A percentile compares a stretch with the other conserved stretches of the same genome.
phyloP scores from a whole-genome alignment of 2,329 filamentous ascomycete species.

The Aspergillus ustus region DNA sequence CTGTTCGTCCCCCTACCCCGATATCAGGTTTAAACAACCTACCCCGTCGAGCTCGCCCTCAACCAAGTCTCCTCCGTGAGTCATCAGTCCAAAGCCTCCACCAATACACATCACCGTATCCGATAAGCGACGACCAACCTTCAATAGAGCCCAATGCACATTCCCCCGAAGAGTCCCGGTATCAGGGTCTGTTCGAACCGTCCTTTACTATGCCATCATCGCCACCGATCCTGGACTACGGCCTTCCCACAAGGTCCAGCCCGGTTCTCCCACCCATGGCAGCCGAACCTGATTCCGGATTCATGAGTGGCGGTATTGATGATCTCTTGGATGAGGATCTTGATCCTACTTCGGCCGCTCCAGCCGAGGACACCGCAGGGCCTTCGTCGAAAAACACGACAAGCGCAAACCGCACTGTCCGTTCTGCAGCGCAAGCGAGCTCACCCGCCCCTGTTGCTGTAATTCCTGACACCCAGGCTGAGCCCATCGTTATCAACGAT shows the following conservation, averaged over 20 bases:
- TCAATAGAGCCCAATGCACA: constrained; percentile 52
- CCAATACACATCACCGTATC: constrained; percentile 49
- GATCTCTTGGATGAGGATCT: constrained; percentile 68
- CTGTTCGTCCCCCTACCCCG: constrained; percentile 53
- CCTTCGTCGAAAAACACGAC: constrained; percentile 23
- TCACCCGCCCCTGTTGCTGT: constrained; percentile 33
- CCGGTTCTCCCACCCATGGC: constrained; percentile 70
- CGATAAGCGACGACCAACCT: constrained; percentile 39
- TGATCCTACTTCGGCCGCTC: constrained; percentile 21
- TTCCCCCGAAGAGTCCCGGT: constrained; percentile 56
- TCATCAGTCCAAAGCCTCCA: constrained; percentile 58
- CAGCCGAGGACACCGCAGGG: constrained; percentile 31
- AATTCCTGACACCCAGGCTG: constrained; percentile 25
- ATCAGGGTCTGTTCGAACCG: constrained; percentile 63
- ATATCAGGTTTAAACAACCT: constrained; percentile 41
- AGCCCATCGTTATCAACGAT: constrained; percentile 24
- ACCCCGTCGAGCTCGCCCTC: constrained; percentile 36
- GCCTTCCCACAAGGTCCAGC: constrained; percentile 74
- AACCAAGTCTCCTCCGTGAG: constrained; percentile 63
- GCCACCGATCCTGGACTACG: constrained; percentile 74
- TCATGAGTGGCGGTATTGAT: constrained; percentile 79
- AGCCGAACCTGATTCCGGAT: constrained; percentile 71
- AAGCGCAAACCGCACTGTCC: constrained; percentile 28
- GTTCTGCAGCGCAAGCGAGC: constrained; percentile 30
- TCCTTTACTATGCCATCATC: constrained; percentile 87